Base-by-base conservation (phyloP, 2,329 filamentous ascomycete genomes). In the Hypomyces perniciosus region DNA sequence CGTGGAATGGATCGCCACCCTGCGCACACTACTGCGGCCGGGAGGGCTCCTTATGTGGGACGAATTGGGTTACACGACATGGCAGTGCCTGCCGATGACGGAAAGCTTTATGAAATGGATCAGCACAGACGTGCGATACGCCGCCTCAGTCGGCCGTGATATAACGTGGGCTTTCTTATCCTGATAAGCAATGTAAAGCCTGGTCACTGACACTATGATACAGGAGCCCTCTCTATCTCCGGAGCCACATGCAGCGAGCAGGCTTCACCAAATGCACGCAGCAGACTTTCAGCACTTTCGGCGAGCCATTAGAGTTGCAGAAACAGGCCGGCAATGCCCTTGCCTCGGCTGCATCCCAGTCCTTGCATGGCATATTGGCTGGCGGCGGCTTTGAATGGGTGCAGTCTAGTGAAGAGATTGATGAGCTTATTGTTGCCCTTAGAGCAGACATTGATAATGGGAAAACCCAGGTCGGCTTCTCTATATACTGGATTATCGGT, bases 11-110 rank as follows among this genome's bases (percentile, higher is more conserved):
- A n/a, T n/a, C n/a, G n/a, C n/a, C n/a, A n/a, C n/a, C n/a, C 20
- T 56, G 12, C 34, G 33, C 8, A 47, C 46, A 1, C 8, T 59
- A 5, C 40, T 59, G 2, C 35, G 38, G 20, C 56, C 56, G 1
- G 55, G 56, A 0, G 57, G 55, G 0, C 57, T 48, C 4, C 39
- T 59, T 12, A 37, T 55, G 2, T 59, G 57, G 55, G 52, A 56
- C 8, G 57, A 59, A 12, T 30, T 46, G 9, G 13, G 44, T 5
- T 27, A 20, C 28, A 28, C 40, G 40, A 20, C 40, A 27, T 42
- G 40, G 40, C 40, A 42, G 20, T 42, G n/a, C 40, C 27, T 42
- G 20, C 40, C 40, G 8, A 27, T 42, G 26, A 42, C 40, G 26
- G 40, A 42, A 8, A n/a, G 26, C 20, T 42, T 26, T 26, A 29